Percentiles rank a stretch among this genome's conserved stretches.
Evolutionary conservation across 2,329 filamentous ascomycete species (phyloP).

Genomic region (Leptographium galeiforme): DNA sequence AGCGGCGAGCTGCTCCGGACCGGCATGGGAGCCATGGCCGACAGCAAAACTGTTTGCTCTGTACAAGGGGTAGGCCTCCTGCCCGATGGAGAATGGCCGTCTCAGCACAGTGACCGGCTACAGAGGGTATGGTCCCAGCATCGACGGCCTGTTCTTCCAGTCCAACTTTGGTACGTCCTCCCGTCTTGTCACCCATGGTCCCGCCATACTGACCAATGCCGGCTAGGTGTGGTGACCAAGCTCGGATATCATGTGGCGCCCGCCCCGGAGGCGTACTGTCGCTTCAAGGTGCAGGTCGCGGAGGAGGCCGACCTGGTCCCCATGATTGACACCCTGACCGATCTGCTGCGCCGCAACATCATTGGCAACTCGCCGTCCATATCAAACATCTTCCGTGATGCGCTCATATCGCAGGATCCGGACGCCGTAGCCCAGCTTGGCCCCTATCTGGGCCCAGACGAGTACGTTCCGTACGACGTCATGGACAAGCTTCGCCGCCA

Average conservation of each 20-base stretch:
- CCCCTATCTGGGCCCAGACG: background rate
- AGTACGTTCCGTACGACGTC: background rate
- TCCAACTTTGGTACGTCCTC: slow-evolving; percentile 29
- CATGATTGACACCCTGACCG: slow-evolving; percentile 18
- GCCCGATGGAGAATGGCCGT: no score
- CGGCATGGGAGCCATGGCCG: slow-evolving; percentile 31
- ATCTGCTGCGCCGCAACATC: background rate
- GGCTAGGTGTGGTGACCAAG: slow-evolving; percentile 29
- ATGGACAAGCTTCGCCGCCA: background rate
- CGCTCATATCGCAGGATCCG: background rate
- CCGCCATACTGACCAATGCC: background rate
- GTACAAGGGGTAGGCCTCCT: background rate
- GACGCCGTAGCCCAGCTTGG: background rate
- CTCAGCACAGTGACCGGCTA: background rate
- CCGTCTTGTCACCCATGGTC: background rate
- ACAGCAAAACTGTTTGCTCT: background rate
- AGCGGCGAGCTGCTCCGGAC: slow-evolving; percentile 29
- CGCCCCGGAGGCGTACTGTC: slow-evolving; percentile 20
- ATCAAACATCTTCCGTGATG: background rate
- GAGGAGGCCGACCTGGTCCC: slow-evolving; percentile 21
- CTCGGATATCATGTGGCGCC: slow-evolving; percentile 34
- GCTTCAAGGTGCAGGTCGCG: slow-evolving; percentile 26
- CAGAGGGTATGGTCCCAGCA: slow-evolving; percentile 21
- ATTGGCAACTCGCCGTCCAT: background rate
- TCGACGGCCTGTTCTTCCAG: slow-evolving; percentile 36